Evolutionary conservation across 192 early-diverging fungal species (phyloP), one percentile per base, ranked within the genome.

Genomic region (Lunasporangiospora selenospora): DNA sequence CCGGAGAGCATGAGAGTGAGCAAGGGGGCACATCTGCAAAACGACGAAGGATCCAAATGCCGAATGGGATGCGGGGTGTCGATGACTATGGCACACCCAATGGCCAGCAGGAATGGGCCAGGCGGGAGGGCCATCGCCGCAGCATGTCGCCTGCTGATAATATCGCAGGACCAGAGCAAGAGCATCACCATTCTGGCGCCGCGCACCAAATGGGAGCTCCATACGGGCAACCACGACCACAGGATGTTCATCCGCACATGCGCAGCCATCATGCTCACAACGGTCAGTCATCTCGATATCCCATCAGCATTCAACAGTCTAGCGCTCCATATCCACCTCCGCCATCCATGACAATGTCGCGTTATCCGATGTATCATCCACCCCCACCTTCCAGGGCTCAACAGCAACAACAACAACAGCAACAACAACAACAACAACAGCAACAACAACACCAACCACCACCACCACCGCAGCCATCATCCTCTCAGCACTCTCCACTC

Each of bases 61-160:
- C 56, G 2, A 38, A 18, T 30, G 50, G 34, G 2, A 13, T 39
- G 23, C 42, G 56, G 2, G 48, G 48, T 6, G 44, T 42, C 18
- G 65, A 67, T 3, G 65, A 67, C 15, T 67, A 67, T 29, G 53
- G 49, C 6, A 1, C 49, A 36, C 42, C 32, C 4, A 67, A 67
- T 40, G 56, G 50, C n/a, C 56, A 67, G 26, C 30, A 40, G 12
- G 69, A 73, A 6, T 63, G 60, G 55, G 34, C 6, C 12, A 53
- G 49, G 11, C 38, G 62, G 16, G 62, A 64, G 6, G 42, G 31
- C 21, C 58, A 59, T 49, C 69, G 60, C 3, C 39, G 69, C 6
- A 73, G 69, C 30, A 73, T 73, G 19, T 73, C 69, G 18, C 69
- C 69, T 9, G 53, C 37, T 24, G 69, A 73, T 15, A 54, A 48